Evolutionary conservation across 805 yeast species (phyloP), one percentile per base, ranked within the genome.

Genomic region (Candida pseudoglaebosa): DNA sequence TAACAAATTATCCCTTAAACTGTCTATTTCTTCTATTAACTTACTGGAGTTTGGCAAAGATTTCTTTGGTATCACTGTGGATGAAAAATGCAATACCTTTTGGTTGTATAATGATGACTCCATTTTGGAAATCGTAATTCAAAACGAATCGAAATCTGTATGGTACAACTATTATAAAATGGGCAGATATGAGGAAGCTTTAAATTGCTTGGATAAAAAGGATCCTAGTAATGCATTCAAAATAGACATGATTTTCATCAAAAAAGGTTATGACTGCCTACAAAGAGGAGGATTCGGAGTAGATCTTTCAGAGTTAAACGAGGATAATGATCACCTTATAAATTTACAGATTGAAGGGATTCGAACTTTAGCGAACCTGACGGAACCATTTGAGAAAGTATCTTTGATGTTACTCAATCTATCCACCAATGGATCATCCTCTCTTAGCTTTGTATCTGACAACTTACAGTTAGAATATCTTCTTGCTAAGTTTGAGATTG

Each of bases 71-170:
- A 44, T 65, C 2, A 48, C 59, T 1, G 56, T 61, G 4, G 73
- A 67, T 39, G 39, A 50, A 24, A 32, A 32, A 2, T 44, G 51
- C 2, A 53, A 67, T 1, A 85, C 98, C 0, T 84, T 67, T 49
- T 93, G 99, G 99, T 59, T 84, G 3, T 86, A 67, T 49, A 77
- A 93, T 0, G 58, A 64, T 9, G 53, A 61, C 4, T 70, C 69
- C 35, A 77, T 93, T 7, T 84, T 73, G 53, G 99, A 93, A 55
- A 60, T 93, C 5, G 70, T 82, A 7, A 65, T 86, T 9, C 72
- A 72, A 24, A 74, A 83, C 51, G 97, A 91, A 56, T 68, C 80
- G 4, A 65, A 73, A 4, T 84, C 84, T 18, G 80, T 90, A 2
- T 87, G 97, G 96, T 75, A 73, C 39, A 52, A 62, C 29, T 64